Evolutionary conservation across 768 basidiomycete genomes (phyloP), one percentile per base, ranked within the genome.

Genomic region (Tylopilus subfusipes): DNA sequence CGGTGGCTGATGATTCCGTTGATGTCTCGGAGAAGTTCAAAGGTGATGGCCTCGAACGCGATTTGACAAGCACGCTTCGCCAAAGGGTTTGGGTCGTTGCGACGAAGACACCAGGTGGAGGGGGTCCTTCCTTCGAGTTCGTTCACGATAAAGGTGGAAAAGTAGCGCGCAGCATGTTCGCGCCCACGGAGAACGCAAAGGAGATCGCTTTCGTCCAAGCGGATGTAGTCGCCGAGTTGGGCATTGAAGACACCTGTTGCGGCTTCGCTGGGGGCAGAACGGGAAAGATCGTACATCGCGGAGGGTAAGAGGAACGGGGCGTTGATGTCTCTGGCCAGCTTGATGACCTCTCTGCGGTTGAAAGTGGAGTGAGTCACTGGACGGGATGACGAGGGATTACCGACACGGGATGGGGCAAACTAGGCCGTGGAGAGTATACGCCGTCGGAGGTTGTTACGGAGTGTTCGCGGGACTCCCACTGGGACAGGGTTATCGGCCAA

Each of bases 221-320:
- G 57, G 56, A 56, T 81, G 78, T 38, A 68, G 62, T 61, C 82
- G 67, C 69, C 58, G 21, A 71, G 71, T 47, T 68, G 53, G 19
- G 71, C 61, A 57, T 68, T 76, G 51, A 69, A 74, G 65, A 78
- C 74, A 7, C 85, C 86, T 7, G 74, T 67, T 27, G 80, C 79
- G 31, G 82, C 80, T 46, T 82, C 80, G 62, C 83, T 88, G 2
- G 85, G 82, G 29, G 79, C 71, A 60, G 73, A 81, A 38, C 89
- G 85, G 21, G 85, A 89, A 39, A 91, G 78, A 67, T 90, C 89
- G 68, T 91, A 91, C 71, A 88, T 88, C 6, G 88, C 88, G 27
- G 88, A 79, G 5, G 88, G 86, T 4, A 90, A 74, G 31, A 90
- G 78, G 59, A 82, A 78, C 0, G 72, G 73, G 0, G 82, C 76